Percentiles rank a stretch among this genome's conserved stretches.
These are phyloP conservation scores for Spongiforma sp. DNA, from an alignment of 1,284 basidiomycete species.

Conservation along the genomic window DNA sequence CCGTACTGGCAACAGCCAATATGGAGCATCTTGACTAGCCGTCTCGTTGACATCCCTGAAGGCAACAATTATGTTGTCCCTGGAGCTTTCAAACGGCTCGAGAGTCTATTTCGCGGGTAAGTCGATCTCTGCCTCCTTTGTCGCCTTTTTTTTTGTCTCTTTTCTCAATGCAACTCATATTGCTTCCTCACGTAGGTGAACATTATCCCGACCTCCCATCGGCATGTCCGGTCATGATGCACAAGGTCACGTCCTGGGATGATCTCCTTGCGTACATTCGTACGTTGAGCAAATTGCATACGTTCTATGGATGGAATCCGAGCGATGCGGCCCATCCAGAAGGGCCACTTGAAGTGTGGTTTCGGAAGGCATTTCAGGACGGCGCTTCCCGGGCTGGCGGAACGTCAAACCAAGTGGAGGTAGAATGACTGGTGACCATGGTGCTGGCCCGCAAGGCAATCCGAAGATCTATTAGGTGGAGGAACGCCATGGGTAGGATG, in stretches of 20 bases:
- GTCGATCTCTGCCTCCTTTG: too few species aligned
- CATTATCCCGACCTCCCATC: constrained; percentile 52
- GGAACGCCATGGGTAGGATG: too few species aligned
- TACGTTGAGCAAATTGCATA: constrained; percentile 20
- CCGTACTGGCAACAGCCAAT: constrained; percentile 84
- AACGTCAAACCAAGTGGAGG: constrained; percentile 50
- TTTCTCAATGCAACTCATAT: neutral
- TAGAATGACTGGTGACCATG: constrained; percentile 83
- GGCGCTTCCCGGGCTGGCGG: constrained; percentile 38
- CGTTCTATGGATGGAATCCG: constrained; percentile 47
- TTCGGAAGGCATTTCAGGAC: constrained; percentile 58
- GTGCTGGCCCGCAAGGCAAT: too few species aligned
- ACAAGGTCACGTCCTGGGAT: constrained; percentile 9
- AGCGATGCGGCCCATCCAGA: constrained; percentile 52
- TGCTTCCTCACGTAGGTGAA: constrained; percentile 25
- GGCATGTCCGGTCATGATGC: constrained; percentile 48
- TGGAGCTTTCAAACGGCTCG: constrained; percentile 44
- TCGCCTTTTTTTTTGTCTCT: constrained; percentile 4
- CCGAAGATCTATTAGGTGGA: too few species aligned
- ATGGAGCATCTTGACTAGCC: constrained; percentile 70
- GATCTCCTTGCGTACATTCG: constrained; percentile 9
- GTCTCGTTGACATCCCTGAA: constrained; percentile 71
- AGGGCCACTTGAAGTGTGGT: constrained; percentile 70
- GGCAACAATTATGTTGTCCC: constrained; percentile 47
- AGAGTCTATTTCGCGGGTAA: constrained; percentile 61